Evolutionary conservation across 108 stramenopile species (phyloP), one percentile per base, ranked within the genome.

Genomic region (Nitzschia sp.): DNA sequence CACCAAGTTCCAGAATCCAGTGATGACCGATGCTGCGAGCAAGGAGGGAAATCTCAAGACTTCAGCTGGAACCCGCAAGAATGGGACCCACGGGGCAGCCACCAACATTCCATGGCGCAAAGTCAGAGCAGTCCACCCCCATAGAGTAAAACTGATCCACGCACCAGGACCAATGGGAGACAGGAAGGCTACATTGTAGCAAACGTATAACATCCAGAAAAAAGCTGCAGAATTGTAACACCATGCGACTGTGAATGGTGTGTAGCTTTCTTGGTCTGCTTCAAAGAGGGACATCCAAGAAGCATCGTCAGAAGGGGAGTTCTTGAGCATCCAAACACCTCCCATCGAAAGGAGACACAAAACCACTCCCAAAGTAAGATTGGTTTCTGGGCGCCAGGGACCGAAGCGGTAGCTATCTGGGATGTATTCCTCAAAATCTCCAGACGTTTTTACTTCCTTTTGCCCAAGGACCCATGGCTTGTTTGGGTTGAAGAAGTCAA

Each of bases 1-100:
- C 7, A 88, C 75, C 62, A 88, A 77, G 63, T 94, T 94, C 93
- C 93, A 94, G n/a, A 94, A 72, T 11, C 73, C 51, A 63, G 87
- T 87, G 10, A 85, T 88, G 14, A 86, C 68, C 24, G 79, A 77
- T 29, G 84, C 80, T 5, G 84, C 80, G 0, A 84, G 71, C 19
- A 89, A 59, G 12, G 74, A 77, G 3, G 88, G 88, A 65, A 89
- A 93, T 37, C 88, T 68, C 43, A 81, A 41, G 17, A 78, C 37
- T 43, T 86, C 86, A 20, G 78, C 59, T 50, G 74, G 57, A 56
- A 76, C 24, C 20, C 71, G 67, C 12, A 67, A 73, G 11, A 56
- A 50, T 62, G 73, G 69, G 40, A 80, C 69, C 51, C 70, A 77
- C 12, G 89, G 89, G 10, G 85, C 84, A 12, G 83, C 39, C 8